Conservation (phyloP, 805 yeast species). For the Cyberlindnera lachancei region DNA sequence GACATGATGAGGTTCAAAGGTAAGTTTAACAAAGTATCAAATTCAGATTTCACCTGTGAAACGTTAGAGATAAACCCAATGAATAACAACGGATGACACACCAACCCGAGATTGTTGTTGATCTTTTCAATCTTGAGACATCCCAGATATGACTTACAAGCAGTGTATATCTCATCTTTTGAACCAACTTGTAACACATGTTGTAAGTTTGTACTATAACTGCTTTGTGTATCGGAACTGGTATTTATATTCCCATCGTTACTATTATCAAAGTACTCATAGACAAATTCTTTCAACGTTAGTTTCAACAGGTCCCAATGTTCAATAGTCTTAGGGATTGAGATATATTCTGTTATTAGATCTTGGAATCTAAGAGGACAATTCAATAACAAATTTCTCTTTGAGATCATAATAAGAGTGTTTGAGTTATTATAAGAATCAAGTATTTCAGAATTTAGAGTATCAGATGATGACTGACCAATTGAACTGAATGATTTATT, state of each 20-base stretch:
- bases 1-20: slow-evolving; percentile 2
- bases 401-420: slow-evolving; percentile 34
- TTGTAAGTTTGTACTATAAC: no score
- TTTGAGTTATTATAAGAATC: slow-evolving; percentile 13
- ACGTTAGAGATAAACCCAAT: slow-evolving; percentile 15
- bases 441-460: not conserved
- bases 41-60: slow-evolving; percentile 1
- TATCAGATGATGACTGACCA: no score
- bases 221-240: no score
- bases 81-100: slow-evolving; percentile 42
- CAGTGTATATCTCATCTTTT: slow-evolving; percentile 4
- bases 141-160: slow-evolving; percentile 1
- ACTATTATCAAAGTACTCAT: no score
- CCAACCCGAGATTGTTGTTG: slow-evolving; percentile 45
- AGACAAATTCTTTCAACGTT: slow-evolving; percentile 41
- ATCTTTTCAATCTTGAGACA: slow-evolving; percentile 20
- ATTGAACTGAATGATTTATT: slow-evolving; percentile 29
- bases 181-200: slow-evolving; percentile 15
- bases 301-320: slow-evolving; percentile 39
- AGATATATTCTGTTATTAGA: slow-evolving; percentile 39
- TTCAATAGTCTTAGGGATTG: slow-evolving; percentile 29
- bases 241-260: no score
- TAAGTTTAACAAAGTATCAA: slow-evolving; percentile 3
- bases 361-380: slow-evolving; percentile 46
- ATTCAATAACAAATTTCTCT: slow-evolving; percentile 40